Evolutionary conservation across 768 basidiomycete genomes (phyloP).

Genomic region (Mycena polygramma): DNA sequence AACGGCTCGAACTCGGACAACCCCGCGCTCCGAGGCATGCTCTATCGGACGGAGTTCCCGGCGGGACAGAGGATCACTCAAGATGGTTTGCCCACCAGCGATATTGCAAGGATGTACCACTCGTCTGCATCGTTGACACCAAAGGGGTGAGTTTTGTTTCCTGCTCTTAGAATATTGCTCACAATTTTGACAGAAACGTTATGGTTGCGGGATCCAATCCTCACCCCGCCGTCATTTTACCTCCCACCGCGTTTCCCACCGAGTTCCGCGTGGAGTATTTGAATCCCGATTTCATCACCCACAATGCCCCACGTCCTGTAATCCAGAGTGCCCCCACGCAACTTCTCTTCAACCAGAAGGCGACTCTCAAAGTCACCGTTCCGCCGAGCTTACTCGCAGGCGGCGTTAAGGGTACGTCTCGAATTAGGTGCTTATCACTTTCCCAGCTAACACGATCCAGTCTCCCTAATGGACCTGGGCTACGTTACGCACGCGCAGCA

Average conservation of each 20-base stretch:
- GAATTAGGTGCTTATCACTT: background rate
- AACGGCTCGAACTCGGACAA: slow-evolving; percentile 26
- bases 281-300: slow-evolving; percentile 49
- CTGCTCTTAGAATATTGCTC: slow-evolving; percentile 33
- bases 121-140: slow-evolving; percentile 70
- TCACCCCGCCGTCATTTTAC: slow-evolving; percentile 56
- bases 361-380: slow-evolving; percentile 50
- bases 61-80: slow-evolving; percentile 62
- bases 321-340: slow-evolving; percentile 44
- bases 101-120: slow-evolving; percentile 69
- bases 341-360: slow-evolving; percentile 47
- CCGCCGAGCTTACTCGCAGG: slow-evolving; percentile 40
- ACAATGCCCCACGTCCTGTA: slow-evolving; percentile 35
- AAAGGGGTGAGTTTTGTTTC: slow-evolving; percentile 45
- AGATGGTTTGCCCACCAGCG: slow-evolving; percentile 58
- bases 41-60: slow-evolving; percentile 58
- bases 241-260: slow-evolving; percentile 32
- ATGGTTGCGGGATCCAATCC: slow-evolving; percentile 75
- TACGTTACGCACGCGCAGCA: slow-evolving; percentile 54
- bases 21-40: slow-evolving; percentile 40
- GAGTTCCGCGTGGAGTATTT: slow-evolving; percentile 50
- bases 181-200: slow-evolving; percentile 47
- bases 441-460: slow-evolving; percentile 34
- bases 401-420: slow-evolving; percentile 35
- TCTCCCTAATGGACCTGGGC: slow-evolving; percentile 51